Percentiles rank a stretch among this genome's conserved stretches.
Conservation (phyloP, 352 stramenopile species). For the Globisporangium irregulare region DNA sequence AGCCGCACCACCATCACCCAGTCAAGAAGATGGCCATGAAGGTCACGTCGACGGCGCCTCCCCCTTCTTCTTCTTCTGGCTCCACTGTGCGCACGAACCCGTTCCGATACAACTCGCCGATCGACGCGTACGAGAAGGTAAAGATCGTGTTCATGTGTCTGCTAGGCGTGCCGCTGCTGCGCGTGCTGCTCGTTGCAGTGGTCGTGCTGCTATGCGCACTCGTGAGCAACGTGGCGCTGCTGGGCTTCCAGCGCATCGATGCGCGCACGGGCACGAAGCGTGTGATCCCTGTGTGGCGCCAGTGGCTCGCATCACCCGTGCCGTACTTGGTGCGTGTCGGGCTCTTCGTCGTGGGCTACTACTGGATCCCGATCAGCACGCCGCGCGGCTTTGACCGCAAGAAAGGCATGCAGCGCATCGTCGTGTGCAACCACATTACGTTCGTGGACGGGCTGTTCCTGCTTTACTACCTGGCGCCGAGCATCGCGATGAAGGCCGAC, state of each 20-base stretch:
- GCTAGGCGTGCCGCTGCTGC: slow-evolving; percentile 53
- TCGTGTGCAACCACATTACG: slow-evolving; percentile 70
- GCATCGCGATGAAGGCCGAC: slow-evolving; percentile 75
- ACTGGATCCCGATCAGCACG: slow-evolving; percentile 56
- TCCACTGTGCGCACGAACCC: slow-evolving; percentile 32
- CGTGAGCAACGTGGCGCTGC: slow-evolving; percentile 42
- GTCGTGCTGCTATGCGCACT: slow-evolving; percentile 33
- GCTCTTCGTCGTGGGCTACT: slow-evolving; percentile 63
- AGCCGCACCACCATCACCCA: background rate
- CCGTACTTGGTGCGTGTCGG: slow-evolving; percentile 42
- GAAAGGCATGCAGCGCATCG: slow-evolving; percentile 33
- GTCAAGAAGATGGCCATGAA: slow-evolving; percentile 11
- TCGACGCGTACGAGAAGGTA: slow-evolving; percentile 51
- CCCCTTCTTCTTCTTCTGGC: background rate
- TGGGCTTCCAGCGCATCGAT: slow-evolving; percentile 51
- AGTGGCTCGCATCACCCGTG: slow-evolving; percentile 29
- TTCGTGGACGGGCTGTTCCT: slow-evolving; percentile 72
- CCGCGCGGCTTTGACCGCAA: slow-evolving; percentile 19
- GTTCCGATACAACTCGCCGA: slow-evolving; percentile 55
- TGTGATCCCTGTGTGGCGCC: slow-evolving; percentile 43
- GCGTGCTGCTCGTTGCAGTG: slow-evolving; percentile 39
- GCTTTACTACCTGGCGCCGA: slow-evolving; percentile 45
- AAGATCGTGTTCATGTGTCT: slow-evolving; percentile 61
- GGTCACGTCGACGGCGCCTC: background rate
- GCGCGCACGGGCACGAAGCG: slow-evolving; percentile 22